These are phyloP conservation scores for Calonectria hongkongensis DNA, from an alignment of 2,329 filamentous ascomycete species.

Conservation along the genomic window DNA sequence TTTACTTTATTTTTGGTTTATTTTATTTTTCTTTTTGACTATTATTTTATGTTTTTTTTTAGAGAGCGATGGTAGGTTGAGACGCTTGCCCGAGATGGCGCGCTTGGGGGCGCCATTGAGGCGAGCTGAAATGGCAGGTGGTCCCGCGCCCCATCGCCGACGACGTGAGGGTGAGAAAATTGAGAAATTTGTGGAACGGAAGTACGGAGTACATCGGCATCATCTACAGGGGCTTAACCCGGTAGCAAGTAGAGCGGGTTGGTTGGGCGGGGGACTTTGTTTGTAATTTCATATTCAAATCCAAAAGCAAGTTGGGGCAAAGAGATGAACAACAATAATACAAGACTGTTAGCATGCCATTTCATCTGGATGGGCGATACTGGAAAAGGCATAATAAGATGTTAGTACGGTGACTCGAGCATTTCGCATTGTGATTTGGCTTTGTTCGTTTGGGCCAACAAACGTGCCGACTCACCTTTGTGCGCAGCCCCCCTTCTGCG, in stretches of 20 bases:
- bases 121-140: not conserved
- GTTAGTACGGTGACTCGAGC: not conserved
- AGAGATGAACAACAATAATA: not conserved
- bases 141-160: slow-evolving; percentile 2
- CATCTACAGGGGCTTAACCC: not conserved
- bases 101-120: not conserved
- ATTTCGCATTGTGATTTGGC: not conserved
- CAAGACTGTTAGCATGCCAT: not conserved
- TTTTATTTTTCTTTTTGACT: no score
- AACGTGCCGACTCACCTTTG: no score
- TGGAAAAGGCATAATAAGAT: not conserved
- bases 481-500: no score
- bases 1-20: no score
- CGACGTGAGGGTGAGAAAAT: not conserved
- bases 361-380: not conserved
- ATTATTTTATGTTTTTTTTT: not conserved
- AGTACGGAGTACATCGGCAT: not conserved
- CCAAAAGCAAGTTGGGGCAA: not conserved
- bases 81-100: not conserved
- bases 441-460: not conserved
- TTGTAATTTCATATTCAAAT: not conserved
- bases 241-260: not conserved
- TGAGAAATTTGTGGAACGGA: slow-evolving; percentile 8
- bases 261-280: not conserved
- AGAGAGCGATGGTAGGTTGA: not conserved